Base-by-base conservation (phyloP, 2,329 filamentous ascomycete species). In the Tolypocladium album region DNA sequence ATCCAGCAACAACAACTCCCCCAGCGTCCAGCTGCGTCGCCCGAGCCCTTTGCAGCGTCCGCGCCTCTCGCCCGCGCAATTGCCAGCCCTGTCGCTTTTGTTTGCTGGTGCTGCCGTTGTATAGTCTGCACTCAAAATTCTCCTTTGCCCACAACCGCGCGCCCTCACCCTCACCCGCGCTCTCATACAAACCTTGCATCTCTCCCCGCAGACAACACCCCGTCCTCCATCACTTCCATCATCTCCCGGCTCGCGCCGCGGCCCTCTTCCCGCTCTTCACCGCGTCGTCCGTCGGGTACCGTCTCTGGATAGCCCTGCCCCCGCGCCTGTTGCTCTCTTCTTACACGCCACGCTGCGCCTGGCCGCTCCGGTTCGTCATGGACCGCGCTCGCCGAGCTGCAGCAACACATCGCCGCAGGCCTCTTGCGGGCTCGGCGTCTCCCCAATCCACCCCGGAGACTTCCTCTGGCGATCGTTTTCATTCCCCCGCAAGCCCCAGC, bases 301-400 rank as follows among this genome's bases (percentile, higher is more conserved):
- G 1, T 38, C 50, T 53, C 34, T 53, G 50, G n/a, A 53, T 36
- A 53, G 31, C 50, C 50, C 61, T 60, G 17, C 59, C 57, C 56
- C 59, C 58, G 62, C 62, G 61, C 64, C 63, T 56, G 58, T 62
- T 45, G 58, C 57, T 50, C 64, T 60, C 61, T 64, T 64, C 61
- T 58, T 59, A 61, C 62, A 59, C 57, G 56, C 58, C 55, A 45
- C 60, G 56, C 61, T 60, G 61, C 50, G 42, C 63, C 66, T 63
- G 65, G 68, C 69, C 69, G 67, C 61, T 65, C 62, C 62, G 66
- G 68, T 67, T 68, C 67, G 60, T 63, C 66, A 74, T 75, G 73
- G 72, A 74, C 64, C 73, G 73, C 69, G 68, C 70, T 68, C 72
- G 72, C 66, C 71, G 72, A 59, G 68, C 71, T 43, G 60, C 65